Evolutionary conservation across 2,329 filamentous ascomycete genomes (phyloP).

Genomic region (Elsinoe australis): DNA sequence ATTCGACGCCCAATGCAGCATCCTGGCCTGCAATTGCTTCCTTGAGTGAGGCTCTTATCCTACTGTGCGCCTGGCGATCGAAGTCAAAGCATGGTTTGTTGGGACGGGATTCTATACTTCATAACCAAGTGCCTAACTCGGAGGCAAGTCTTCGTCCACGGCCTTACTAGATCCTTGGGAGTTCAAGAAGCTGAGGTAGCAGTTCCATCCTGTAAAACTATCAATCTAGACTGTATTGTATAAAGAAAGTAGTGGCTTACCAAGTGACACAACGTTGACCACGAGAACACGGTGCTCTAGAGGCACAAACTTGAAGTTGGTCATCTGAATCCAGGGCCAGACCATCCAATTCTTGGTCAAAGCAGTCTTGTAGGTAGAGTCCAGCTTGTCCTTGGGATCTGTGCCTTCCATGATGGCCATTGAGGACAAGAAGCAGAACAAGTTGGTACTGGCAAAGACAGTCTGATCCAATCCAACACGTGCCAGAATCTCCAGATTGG

Average conservation of each 20-base stretch:
- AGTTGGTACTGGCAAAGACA: slow-evolving; percentile 75
- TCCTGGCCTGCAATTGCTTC: no score
- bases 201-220: slow-evolving; percentile 47
- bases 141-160: slow-evolving; percentile 19
- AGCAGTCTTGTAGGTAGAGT: slow-evolving; percentile 61
- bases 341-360: slow-evolving; percentile 79
- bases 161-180: slow-evolving; percentile 30
- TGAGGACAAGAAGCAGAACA: slow-evolving; percentile 70
- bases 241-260: slow-evolving; percentile 36
- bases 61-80: no score
- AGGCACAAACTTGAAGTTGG: slow-evolving; percentile 83
- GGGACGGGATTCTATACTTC: no score
- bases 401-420: slow-evolving; percentile 56
- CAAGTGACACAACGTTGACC: slow-evolving; percentile 72
- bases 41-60: no score
- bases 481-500: slow-evolving; percentile 63
- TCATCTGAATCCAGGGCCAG: slow-evolving; percentile 76
- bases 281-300: slow-evolving; percentile 75
- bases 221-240: slow-evolving; percentile 17
- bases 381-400: slow-evolving; percentile 59
- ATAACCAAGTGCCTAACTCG: no score
- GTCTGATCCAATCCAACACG: slow-evolving; percentile 75
- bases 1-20: no score
- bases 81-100: no score
- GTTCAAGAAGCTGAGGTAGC: slow-evolving; percentile 51